Base-by-base conservation (phyloP, 1,284 basidiomycete species). In the Cryptococcus sp. region DNA sequence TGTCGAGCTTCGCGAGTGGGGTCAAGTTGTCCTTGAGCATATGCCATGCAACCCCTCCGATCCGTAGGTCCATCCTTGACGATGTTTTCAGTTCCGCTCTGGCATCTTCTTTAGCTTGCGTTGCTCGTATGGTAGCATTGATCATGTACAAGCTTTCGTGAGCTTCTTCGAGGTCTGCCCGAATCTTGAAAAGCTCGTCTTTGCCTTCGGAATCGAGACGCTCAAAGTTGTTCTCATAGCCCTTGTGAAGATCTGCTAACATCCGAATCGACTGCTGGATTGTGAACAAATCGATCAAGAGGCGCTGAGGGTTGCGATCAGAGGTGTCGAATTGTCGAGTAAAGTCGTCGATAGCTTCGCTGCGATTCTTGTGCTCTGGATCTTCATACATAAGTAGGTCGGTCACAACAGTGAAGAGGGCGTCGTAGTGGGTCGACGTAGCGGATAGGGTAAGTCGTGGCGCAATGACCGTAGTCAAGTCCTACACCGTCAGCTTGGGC, bases 251-350 rank as follows among this genome's bases (percentile, higher is more conserved):
- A 3, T 66, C 58, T 1, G 61, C 46, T 0, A 88, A 85, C 54
- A 84, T 82, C 54, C 91, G 84, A 48, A 96, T 83, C 13, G 87
- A 85, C 35, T 82, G 76, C 80, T 97, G 94, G 17, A 95, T 82
- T 50, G 85, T 83, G 45, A 84, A 82, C 22, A 97, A 85, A 23
- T 92, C 75, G 41, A 63, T n/a, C 85, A 66, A 82, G 80, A 39
- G 88, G 84, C 45, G 88, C 84, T 47, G 86, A 84, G 47, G 77
- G 73, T 52, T 90, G 81, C 75, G 67, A 75, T 97, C 90, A 13
- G 87, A 88, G 69, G 95, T 93, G 78, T 97, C 93, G 76, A 95
- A 94, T 40, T 87, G 88, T 79, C 93, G 91, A 43, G 93, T 82
- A 68, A 96, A 84, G 22, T 86, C 89, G 78, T 97, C 90, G 47